Evolutionary conservation across 2,329 filamentous ascomycete species (phyloP), one percentile per base, ranked within the genome.

Genomic region (Aureobasidium musti): DNA sequence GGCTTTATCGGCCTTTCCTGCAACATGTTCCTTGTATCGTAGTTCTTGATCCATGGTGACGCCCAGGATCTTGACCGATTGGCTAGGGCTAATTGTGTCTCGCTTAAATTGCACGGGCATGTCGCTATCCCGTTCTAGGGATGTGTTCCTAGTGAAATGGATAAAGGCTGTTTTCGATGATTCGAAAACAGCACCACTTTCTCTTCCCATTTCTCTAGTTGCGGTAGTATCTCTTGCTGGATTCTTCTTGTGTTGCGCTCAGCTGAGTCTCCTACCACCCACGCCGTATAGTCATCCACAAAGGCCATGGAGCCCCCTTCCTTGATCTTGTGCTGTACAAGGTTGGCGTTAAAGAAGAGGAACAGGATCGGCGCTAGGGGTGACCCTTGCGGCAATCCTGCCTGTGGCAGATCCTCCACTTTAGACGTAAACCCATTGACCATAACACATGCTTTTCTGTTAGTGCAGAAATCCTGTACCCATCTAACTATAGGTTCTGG

Each of bases 101-200:
- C 6, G 14, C n/a, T 59, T 43, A 17, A 41, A 43, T 10, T 13
- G n/a, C 13, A 59, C 35, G 1, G 54, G 54, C 35, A 41, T 45
- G n/a, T 19, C 23, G 35, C 26, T 45, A 14, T 59, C 54, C 13
- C 54, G n/a, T 5, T 26, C 1, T n/a, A 26, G 4, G 6, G 6
- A 14, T 8, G 7, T 54, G 17, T 60, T 73, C 37, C 72, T 50
- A 5, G 74, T 73, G 65, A 78, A 75, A 69, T 77, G 70, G 70
- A 77, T 75, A 37, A 76, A 72, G 14, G 69, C 69, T 65, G 72
- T 78, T 71, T 77, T 77, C 14, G 73, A 70, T 14, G 71, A 71
- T 63, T 76, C 69, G 68, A 77, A 78, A 14, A 67, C 71, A 19
- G 73, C 73, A 52, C 76, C 71, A 67, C 74, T 76, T n/a, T 43